Percentiles rank a stretch among this genome's conserved stretches.
phyloP scores from a whole-genome alignment of 306 rosid genomes.

The Biancaea sappan region DNA sequence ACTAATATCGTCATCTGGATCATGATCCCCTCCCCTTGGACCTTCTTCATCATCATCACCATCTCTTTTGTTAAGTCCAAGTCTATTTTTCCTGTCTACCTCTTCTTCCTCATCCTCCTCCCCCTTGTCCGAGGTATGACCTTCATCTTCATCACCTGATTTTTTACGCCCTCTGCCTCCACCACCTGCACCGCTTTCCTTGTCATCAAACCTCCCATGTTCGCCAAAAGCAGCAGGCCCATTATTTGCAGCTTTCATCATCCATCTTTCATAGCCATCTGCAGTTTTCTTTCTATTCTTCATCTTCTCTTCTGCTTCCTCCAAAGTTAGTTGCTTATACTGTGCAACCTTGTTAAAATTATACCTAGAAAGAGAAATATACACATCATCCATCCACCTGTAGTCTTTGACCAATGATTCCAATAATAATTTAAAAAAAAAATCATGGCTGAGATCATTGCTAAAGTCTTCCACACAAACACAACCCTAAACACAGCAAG shows the following conservation, averaged over 20 bases:
- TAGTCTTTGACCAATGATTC: too few relatives aligned
- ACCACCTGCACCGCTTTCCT: slow-evolving; percentile 61
- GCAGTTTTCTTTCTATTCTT: slow-evolving; percentile 92
- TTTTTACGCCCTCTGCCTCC: slow-evolving; percentile 65
- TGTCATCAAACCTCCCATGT: slow-evolving; percentile 71
- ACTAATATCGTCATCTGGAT: slow-evolving; percentile 6
- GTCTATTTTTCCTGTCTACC: slow-evolving; percentile 67
- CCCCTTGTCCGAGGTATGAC: slow-evolving; percentile 79
- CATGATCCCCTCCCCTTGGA: slow-evolving; percentile 17
- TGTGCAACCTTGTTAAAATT: slow-evolving; percentile 95
- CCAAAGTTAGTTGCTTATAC: slow-evolving; percentile 59
- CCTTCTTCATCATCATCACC: slow-evolving; percentile 24
- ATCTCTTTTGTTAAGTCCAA: slow-evolving; percentile 59
- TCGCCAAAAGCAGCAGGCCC: slow-evolving; percentile 92
- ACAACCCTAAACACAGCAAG: not conserved
- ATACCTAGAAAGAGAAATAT: slow-evolving; percentile 63
- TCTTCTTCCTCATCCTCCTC: slow-evolving; percentile 93
- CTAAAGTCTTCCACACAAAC: too few relatives aligned
- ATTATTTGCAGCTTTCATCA: slow-evolving; percentile 95
- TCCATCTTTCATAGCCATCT: slow-evolving; percentile 99
- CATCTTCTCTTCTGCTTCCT: slow-evolving; percentile 99
- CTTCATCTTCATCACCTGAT: slow-evolving; percentile 51
- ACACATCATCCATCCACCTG: slow-evolving; percentile 41
- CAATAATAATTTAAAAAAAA: too few relatives aligned
- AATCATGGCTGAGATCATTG: too few relatives aligned